Evolutionary conservation across 805 yeast genomes (phyloP).

Genomic region (Hanseniaspora mollemarum): DNA sequence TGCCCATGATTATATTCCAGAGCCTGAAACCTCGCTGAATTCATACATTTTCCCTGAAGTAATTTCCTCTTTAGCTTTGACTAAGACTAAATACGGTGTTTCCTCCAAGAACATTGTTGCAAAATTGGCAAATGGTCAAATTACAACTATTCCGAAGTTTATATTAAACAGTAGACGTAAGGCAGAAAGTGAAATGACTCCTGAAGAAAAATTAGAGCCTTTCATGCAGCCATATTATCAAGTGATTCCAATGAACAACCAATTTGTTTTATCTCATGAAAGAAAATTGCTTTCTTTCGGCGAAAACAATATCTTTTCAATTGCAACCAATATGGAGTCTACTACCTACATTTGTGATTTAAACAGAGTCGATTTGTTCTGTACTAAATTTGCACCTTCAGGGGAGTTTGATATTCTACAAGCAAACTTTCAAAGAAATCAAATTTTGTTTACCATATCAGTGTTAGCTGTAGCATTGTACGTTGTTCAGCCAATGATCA

Average conservation of each 20-base stretch:
- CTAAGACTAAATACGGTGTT: conserved; percentile 55
- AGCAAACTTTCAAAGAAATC: conserved; percentile 52
- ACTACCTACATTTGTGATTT: conserved; percentile 59
- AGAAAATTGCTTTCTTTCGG: conserved; percentile 38
- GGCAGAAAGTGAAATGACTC: conserved; percentile 40
- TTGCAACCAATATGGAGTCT: conserved; percentile 65
- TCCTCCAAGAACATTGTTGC: conserved; percentile 55
- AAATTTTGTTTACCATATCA: conserved; percentile 49
- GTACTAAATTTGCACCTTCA: conserved; percentile 70
- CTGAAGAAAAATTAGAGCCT: conserved; percentile 46
- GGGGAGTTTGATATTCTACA: conserved; percentile 69
- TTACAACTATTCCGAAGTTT: conserved; percentile 59
- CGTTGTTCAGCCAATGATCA: conserved; percentile 48
- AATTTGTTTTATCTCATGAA: conserved; percentile 40
- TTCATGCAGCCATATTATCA: conserved; percentile 57
- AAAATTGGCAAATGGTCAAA: conserved; percentile 47
- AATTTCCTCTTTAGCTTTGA: conserved; percentile 41
- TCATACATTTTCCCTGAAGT: conserved; percentile 54
- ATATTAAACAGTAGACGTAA: conserved; percentile 61
- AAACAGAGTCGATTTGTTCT: conserved; percentile 59
- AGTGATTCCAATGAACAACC: conserved; percentile 40
- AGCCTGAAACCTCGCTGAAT: conserved; percentile 32
- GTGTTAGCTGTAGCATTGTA: conserved; percentile 39
- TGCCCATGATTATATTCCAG: not conserved
- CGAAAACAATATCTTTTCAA: conserved; percentile 35